phyloP scores from a whole-genome alignment of 2,329 filamentous ascomycete species.

The Monosporascus sp. region DNA sequence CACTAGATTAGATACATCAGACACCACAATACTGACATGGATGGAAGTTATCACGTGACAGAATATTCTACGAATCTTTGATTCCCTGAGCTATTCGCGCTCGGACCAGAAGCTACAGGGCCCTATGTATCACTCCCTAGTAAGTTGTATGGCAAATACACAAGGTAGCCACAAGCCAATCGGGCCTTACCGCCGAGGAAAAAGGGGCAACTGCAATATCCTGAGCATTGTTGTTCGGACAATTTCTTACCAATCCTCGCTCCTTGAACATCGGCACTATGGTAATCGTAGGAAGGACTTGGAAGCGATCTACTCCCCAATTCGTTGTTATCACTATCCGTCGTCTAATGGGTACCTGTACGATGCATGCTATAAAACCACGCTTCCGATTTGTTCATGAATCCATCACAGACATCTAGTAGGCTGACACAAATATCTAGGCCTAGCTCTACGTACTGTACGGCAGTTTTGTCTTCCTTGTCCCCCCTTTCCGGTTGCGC shows the following conservation, averaged over 20 bases:
- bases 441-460: not conserved
- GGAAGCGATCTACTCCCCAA: not conserved
- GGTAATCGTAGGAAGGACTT: no score
- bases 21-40: no score
- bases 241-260: not conserved
- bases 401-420: not conserved
- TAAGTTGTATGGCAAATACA: no score
- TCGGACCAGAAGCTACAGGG: no score
- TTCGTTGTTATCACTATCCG: not conserved
- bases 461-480: not conserved
- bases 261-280: not conserved
- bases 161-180: no score
- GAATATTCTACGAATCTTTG: no score
- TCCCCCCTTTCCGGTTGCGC: not conserved
- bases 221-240: not conserved
- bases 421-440: not conserved
- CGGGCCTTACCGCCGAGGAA: no score
- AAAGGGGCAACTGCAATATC: not conserved
- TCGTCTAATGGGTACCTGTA: not conserved
- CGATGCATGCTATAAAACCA: not conserved
- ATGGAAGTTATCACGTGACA: no score
- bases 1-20: no score
- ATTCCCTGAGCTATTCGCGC: no score
- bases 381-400: not conserved
- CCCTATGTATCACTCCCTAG: no score